Conservation (phyloP, 1,284 basidiomycete species). For the Trametes hirsuta region DNA sequence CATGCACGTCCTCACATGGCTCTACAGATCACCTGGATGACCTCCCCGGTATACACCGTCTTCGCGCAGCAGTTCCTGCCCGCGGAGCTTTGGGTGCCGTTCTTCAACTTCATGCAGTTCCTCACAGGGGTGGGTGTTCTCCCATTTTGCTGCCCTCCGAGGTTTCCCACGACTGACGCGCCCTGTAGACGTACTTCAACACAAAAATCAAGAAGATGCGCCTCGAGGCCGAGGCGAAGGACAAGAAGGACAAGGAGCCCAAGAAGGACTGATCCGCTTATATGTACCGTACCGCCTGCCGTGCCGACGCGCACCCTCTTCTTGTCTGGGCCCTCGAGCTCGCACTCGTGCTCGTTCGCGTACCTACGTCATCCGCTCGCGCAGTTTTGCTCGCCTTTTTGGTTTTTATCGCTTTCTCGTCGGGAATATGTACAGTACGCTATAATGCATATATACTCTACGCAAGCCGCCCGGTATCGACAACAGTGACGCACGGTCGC, state of each 20-base stretch:
- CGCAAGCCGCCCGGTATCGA: slow-evolving; percentile 28
- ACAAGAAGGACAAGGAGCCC: slow-evolving; percentile 49
- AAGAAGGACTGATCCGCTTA: slow-evolving; percentile 37
- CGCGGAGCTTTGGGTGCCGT: slow-evolving; percentile 77
- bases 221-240: slow-evolving; percentile 49
- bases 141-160: background rate
- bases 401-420: background rate
- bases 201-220: slow-evolving; percentile 65
- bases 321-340: background rate
- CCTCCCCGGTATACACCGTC: slow-evolving; percentile 70
- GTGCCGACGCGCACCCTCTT: background rate
- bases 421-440: slow-evolving; percentile 13
- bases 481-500: slow-evolving; percentile 48
- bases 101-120: slow-evolving; percentile 74
- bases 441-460: slow-evolving; percentile 25
- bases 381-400: background rate
- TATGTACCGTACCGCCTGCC: background rate
- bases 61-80: slow-evolving; percentile 79
- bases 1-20: background rate
- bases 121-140: slow-evolving; percentile 56
- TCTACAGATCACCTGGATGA: slow-evolving; percentile 68
- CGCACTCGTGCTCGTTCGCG: background rate
- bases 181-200: slow-evolving; percentile 74
- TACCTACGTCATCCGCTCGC: background rate
- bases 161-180: slow-evolving; percentile 7